Conservation (phyloP, 164 flowering plant genomes). For the Aristolochia fimbriata region DNA sequence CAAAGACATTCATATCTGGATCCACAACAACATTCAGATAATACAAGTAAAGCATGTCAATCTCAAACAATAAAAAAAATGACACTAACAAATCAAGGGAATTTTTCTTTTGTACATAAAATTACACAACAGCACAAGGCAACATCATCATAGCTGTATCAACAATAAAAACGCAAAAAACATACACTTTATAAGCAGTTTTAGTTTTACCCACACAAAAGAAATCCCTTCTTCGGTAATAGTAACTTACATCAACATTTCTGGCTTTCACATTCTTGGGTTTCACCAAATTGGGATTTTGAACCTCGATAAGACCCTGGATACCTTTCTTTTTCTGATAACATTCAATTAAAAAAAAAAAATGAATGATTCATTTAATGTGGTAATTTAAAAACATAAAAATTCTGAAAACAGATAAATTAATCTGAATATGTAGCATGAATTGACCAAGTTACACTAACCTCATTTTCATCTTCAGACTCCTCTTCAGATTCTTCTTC, state of each 20-base stretch:
- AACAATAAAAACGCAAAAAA: too few species aligned
- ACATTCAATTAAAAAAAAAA: neutral
- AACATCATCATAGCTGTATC: too few species aligned
- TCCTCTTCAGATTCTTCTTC: constrained; percentile 46
- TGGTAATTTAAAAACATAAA: neutral
- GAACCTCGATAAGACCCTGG: constrained; percentile 66
- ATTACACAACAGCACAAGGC: too few species aligned
- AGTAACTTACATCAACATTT: constrained; percentile 55
- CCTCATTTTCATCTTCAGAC: constrained; percentile 57
- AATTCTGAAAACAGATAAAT: neutral
- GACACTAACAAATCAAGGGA: too few species aligned
- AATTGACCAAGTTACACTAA: constrained; percentile 4
- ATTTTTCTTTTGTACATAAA: too few species aligned
- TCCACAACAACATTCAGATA: too few species aligned
- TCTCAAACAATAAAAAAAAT: too few species aligned
- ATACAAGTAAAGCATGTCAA: too few species aligned
- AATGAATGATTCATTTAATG: neutral
- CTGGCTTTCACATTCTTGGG: constrained; percentile 72
- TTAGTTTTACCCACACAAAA: too few species aligned
- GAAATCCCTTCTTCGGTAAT: too few species aligned
- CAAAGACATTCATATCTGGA: too few species aligned
- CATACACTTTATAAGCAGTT: too few species aligned
- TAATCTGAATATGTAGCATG: neutral
- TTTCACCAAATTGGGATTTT: constrained; percentile 78
- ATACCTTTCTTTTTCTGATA: constrained; percentile 66